A percentile compares a stretch with the other conserved stretches of the same genome.
phyloP scores from a whole-genome alignment of 1,284 basidiomycete genomes.

The Sparassis latifolia region DNA sequence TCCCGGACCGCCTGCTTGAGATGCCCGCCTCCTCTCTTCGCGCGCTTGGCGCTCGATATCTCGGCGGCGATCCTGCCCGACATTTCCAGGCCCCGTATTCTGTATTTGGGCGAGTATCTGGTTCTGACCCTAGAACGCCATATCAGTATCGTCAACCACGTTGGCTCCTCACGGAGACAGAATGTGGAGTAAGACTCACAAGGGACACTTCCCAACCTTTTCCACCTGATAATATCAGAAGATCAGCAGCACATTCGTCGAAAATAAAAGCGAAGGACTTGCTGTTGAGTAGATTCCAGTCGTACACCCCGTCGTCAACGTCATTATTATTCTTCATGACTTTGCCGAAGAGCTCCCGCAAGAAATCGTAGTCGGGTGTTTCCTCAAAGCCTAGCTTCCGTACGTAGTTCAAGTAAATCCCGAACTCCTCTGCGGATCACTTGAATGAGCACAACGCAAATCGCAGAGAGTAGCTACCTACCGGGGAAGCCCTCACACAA shows the following conservation, averaged over 20 bases:
- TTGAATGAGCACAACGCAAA: neutral
- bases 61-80: constrained; percentile 47
- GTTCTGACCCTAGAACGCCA: constrained; percentile 41
- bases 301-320: constrained; percentile 83
- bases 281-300: constrained; percentile 87
- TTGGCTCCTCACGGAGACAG: neutral
- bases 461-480: constrained; percentile 29
- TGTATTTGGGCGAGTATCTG: constrained; percentile 58
- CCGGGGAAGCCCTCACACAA: constrained; percentile 90
- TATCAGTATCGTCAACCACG: constrained; percentile 14
- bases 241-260: constrained; percentile 11
- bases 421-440: constrained; percentile 66
- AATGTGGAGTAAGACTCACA: constrained; percentile 38
- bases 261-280: constrained; percentile 8
- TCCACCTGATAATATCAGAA: constrained; percentile 46
- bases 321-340: constrained; percentile 87
- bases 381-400: constrained; percentile 89
- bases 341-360: constrained; percentile 88
- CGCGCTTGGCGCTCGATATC: constrained; percentile 35
- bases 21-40: constrained; percentile 47
- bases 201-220: constrained; percentile 91
- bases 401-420: constrained; percentile 85
- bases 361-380: constrained; percentile 93
- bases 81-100: constrained; percentile 37
- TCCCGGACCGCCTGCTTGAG: constrained; percentile 45